Evolutionary conservation across 2,329 filamentous ascomycete genomes (phyloP), one percentile per base, ranked within the genome.

Genomic region (Chalara sp.): DNA sequence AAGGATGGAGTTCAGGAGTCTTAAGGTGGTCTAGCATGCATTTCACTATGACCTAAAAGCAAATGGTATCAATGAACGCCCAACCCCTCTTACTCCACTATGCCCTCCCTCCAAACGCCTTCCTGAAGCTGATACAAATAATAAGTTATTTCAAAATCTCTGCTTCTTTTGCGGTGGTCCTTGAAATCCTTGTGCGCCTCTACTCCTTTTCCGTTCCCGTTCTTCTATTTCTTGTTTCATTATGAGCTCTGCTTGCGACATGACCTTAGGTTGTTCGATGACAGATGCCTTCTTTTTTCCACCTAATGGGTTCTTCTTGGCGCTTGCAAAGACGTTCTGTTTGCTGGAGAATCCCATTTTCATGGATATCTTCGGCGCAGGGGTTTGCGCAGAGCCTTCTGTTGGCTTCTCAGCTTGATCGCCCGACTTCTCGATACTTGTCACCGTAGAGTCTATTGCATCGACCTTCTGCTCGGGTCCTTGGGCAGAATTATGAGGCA

Each of bases 181-280:
- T 13, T 69, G 70, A 48, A 73, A 72, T 0, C 75, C 75, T 1
- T 67, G 67, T 4, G 64, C 64, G 7, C 74, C 76, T 45, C 80
- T 72, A 33, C 74, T 68, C 50, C 84, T 75, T 65, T 89, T 90
- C 56, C 78, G 75, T 60, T 89, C 86, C 68, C 89, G 76, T 63
- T 91, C 87, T 60, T 87, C 85, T 67, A 21, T 21, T 21, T 21
- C 21, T 21, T 21, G 21, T 21, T 86, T 88, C 90, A 95, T 96
- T 62, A 93, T 95, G 48, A 86, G 79, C 69, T 92, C 89, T 3
- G 84, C 86, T 64, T 95, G 89, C 61, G 87, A 92, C 79, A 95
- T 92, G 62, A 87, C 93, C 74, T 87, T 89, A 2, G 82, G 83
- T 49, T 78, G 78, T 54, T 81, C 81, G 4, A 79, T 70, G 8